These are phyloP conservation scores for Ophiocordyceps camponoti-floridani DNA, from an alignment of 2,329 filamentous ascomycete genomes.

Conservation along the genomic window DNA sequence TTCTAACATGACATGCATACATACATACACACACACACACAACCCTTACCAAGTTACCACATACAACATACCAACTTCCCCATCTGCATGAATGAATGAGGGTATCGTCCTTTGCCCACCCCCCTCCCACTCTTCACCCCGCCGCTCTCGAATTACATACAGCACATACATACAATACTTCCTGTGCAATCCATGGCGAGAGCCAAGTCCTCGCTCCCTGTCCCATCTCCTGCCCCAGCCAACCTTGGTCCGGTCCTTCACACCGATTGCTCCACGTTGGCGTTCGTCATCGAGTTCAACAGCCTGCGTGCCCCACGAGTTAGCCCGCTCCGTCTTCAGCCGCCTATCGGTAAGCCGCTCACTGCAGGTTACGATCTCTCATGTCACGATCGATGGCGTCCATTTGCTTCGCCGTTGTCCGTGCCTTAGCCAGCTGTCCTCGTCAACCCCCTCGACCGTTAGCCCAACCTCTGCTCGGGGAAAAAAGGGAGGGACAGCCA, in stretches of 20 bases:
- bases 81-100: not conserved
- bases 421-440: slow-evolving; percentile 24
- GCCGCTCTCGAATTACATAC: not conserved
- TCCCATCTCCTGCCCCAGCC: not conserved
- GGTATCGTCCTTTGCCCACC: slow-evolving; percentile 3
- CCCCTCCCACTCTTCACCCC: not conserved
- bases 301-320: slow-evolving; percentile 2
- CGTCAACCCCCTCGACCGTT: not conserved
- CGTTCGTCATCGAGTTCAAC: slow-evolving; percentile 9
- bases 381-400: slow-evolving; percentile 37
- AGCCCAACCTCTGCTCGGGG: not conserved
- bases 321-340: not conserved
- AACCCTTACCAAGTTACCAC: too few species aligned
- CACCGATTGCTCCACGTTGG: slow-evolving; percentile 4
- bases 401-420: slow-evolving; percentile 28
- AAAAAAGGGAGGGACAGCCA: not conserved
- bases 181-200: not conserved
- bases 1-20: not conserved
- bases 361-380: slow-evolving; percentile 34
- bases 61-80: not conserved
- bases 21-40: not conserved
- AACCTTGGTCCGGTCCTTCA: not conserved
- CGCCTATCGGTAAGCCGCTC: slow-evolving; percentile 2
- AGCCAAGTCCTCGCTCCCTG: not conserved
- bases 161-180: too few species aligned